Conservation (phyloP, 2,329 filamentous ascomycete species). For the Talaromyces sp. region DNA sequence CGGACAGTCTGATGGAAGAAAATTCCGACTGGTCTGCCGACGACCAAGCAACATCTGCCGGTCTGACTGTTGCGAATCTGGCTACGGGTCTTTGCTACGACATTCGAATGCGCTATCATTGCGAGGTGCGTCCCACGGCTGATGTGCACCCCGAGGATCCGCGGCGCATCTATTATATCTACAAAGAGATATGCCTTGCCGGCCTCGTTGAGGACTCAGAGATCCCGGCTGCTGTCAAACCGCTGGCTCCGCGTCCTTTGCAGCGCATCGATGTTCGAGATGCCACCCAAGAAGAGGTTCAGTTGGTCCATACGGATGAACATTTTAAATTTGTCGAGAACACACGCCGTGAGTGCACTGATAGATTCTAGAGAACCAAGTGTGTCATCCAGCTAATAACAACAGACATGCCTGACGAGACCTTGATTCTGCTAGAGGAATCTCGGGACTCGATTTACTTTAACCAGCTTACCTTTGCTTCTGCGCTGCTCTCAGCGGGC, state of each 20-base stretch:
- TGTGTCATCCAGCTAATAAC: not conserved
- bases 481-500: constrained; percentile 77
- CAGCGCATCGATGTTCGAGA: constrained; percentile 69
- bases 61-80: constrained; percentile 45
- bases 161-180: constrained; percentile 85
- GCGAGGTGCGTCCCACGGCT: constrained; percentile 64
- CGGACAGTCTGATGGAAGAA: constrained; percentile 32
- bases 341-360: constrained; percentile 38
- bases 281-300: constrained; percentile 75
- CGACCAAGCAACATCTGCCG: constrained; percentile 30
- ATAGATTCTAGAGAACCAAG: too few species aligned
- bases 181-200: constrained; percentile 76
- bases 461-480: constrained; percentile 73
- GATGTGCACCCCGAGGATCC: constrained; percentile 94
- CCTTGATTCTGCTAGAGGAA: constrained; percentile 64
- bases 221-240: constrained; percentile 29
- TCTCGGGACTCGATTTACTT: constrained; percentile 76
- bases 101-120: constrained; percentile 90
- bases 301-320: constrained; percentile 67
- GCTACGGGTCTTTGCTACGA: constrained; percentile 84
- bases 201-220: constrained; percentile 67
- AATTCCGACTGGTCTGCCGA: constrained; percentile 40
- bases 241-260: constrained; percentile 50
- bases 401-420: constrained; percentile 47
- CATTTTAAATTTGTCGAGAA: constrained; percentile 75